A percentile compares a stretch with the other conserved stretches of the same genome.
These are phyloP conservation scores for Coleophoma crateriformis DNA, from an alignment of 2,329 filamentous ascomycete genomes.

Conservation along the genomic window DNA sequence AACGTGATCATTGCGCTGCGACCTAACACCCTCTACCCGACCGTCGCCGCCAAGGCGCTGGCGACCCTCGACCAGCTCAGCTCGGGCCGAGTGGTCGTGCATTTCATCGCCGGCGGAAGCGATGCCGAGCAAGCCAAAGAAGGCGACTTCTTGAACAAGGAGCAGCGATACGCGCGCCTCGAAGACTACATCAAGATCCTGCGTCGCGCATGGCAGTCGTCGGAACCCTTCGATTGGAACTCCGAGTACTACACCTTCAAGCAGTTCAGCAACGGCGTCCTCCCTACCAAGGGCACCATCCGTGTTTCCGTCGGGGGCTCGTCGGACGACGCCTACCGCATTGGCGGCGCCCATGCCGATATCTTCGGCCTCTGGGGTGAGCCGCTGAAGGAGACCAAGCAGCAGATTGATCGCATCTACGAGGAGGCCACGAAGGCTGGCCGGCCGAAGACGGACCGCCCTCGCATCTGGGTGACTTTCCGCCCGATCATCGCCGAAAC, in stretches of 20 bases:
- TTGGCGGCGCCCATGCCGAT: constrained; percentile 52
- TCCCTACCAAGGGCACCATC: constrained; percentile 46
- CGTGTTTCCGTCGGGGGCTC: constrained; percentile 55
- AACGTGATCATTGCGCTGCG: constrained; percentile 57
- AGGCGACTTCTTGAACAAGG: constrained; percentile 53
- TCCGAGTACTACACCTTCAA: constrained; percentile 56
- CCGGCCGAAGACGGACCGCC: constrained; percentile 38
- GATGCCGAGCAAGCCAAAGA: constrained; percentile 55
- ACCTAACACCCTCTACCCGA: constrained; percentile 57
- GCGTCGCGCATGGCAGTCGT: constrained; percentile 49
- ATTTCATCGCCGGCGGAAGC: constrained; percentile 58
- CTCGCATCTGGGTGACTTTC: constrained; percentile 60
- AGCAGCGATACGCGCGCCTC: constrained; percentile 49
- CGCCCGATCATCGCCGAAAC: constrained; percentile 56
- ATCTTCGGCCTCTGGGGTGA: constrained; percentile 62
- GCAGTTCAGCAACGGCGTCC: constrained; percentile 47
- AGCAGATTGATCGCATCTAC: constrained; percentile 57
- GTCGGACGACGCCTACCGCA: constrained; percentile 52
- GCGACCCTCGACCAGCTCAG: constrained; percentile 57
- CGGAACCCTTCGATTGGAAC: constrained; percentile 56
- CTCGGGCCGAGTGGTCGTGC: constrained; percentile 51
- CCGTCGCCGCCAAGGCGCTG: constrained; percentile 55
- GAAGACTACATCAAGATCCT: constrained; percentile 60
- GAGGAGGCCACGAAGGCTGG: constrained; percentile 53
- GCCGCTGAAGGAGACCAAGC: constrained; percentile 56